A percentile compares a stretch with the other conserved stretches of the same genome.
phyloP scores from a whole-genome alignment of 148 eudicot species.

The Drosera capensis region DNA sequence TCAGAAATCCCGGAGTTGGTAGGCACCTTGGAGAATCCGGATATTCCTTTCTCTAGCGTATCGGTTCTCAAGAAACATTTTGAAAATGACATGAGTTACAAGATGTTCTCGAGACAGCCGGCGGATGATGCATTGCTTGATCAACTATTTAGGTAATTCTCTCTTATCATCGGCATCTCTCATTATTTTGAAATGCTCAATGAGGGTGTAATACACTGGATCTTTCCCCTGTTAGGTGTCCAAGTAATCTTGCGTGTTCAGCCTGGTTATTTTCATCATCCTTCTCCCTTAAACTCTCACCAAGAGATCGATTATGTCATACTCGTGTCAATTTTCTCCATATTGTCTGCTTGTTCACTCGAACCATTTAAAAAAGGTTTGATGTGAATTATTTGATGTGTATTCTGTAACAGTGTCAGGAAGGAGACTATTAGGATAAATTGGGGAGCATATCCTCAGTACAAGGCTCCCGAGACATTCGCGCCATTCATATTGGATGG shows the following conservation, averaged over 20 bases:
- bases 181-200: too few species aligned
- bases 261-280: too few species aligned
- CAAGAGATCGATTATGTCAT: too few species aligned
- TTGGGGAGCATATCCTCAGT: slow-evolving; percentile 96
- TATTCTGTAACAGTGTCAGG: slow-evolving; percentile 24
- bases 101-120: slow-evolving; percentile 74
- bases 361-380: too few species aligned
- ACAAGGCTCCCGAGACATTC: slow-evolving; percentile 67
- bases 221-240: too few species aligned
- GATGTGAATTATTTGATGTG: slow-evolving; percentile 2
- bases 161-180: too few species aligned
- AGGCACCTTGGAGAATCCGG: slow-evolving; percentile 61
- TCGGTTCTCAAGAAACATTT: slow-evolving; percentile 57
- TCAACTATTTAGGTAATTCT: slow-evolving; percentile 55
- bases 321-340: too few species aligned
- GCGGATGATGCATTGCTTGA: slow-evolving; percentile 63
- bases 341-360: too few species aligned
- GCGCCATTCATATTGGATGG: slow-evolving; percentile 79
- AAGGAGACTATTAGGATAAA: slow-evolving; percentile 55
- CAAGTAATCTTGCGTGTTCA: too few species aligned
- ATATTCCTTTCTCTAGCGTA: slow-evolving; percentile 70
- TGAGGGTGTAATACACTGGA: too few species aligned
- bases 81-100: slow-evolving; percentile 49
- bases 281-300: too few species aligned
- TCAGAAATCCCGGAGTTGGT: slow-evolving; percentile 60